Conservation (phyloP, 2,329 filamentous ascomycete genomes). For the Orbilia blumenaviensis region DNA sequence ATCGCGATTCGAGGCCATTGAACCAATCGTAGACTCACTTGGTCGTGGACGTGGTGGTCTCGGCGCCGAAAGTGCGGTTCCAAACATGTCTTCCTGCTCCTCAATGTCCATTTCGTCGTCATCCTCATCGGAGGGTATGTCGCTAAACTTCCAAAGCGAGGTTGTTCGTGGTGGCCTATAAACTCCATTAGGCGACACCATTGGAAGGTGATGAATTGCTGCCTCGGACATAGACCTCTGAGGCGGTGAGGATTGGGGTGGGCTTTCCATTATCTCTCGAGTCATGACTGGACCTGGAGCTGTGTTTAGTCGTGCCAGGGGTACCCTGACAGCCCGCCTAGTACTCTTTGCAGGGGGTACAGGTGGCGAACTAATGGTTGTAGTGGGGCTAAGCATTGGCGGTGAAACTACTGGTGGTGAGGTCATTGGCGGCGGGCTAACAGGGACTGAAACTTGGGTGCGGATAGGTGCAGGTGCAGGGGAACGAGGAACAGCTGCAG, state of each 20-base stretch:
- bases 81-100: slow-evolving; percentile 73
- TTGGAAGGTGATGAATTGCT: slow-evolving; percentile 21
- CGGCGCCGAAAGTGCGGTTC: slow-evolving; percentile 72
- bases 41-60: slow-evolving; percentile 62
- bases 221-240: slow-evolving; percentile 36
- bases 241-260: slow-evolving; percentile 44
- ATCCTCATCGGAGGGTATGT: slow-evolving; percentile 67
- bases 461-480: slow-evolving; percentile 50
- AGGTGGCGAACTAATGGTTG: slow-evolving; percentile 45
- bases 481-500: slow-evolving; percentile 56
- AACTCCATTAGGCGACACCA: slow-evolving; percentile 43
- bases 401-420: slow-evolving; percentile 33
- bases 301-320: slow-evolving; percentile 29
- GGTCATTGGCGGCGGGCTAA: slow-evolving; percentile 55
- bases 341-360: slow-evolving; percentile 48
- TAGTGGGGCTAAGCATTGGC: slow-evolving; percentile 34
- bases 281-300: slow-evolving; percentile 16
- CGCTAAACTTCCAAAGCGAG: slow-evolving; percentile 45
- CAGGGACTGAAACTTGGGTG: slow-evolving; percentile 60
- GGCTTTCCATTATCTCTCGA: slow-evolving; percentile 21
- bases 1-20: slow-evolving; percentile 42
- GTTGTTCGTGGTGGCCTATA: slow-evolving; percentile 46
- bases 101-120: slow-evolving; percentile 69
- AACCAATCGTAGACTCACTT: slow-evolving; percentile 28
- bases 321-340: slow-evolving; percentile 25